phyloP scores from a whole-genome alignment of 129 eudicot species.

The Calendula officinalis region DNA sequence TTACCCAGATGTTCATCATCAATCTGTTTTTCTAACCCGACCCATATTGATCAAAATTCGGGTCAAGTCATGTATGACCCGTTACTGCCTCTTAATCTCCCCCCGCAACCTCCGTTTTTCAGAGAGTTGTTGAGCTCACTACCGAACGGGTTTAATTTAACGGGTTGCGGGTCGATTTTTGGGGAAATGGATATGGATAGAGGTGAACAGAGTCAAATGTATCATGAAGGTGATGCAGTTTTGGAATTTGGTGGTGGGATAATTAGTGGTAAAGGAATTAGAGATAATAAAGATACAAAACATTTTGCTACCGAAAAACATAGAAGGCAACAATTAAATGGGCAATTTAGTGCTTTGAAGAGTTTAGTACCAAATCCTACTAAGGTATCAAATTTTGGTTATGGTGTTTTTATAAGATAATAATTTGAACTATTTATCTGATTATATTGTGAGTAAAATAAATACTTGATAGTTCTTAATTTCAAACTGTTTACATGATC shows the following conservation, averaged over 20 bases:
- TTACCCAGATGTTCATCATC: conserved; percentile 57
- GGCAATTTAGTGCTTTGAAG: conserved; percentile 37
- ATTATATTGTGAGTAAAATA: conserved; percentile 30
- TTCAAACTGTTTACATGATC: too few relatives aligned
- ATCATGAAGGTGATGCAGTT: conserved; percentile 59
- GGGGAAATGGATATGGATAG: conserved; percentile 49
- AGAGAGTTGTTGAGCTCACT: conserved; percentile 65
- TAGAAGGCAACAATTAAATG: conserved; percentile 41
- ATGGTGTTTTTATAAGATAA: conserved; percentile 25
- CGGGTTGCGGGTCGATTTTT: conserved; percentile 43
- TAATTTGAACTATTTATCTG: neutral
- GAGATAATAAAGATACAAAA: conserved; percentile 42
- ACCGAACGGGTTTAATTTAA: conserved; percentile 47
- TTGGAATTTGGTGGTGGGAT: conserved; percentile 54
- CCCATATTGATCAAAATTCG: conserved; percentile 31
- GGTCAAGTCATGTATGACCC: conserved; percentile 52
- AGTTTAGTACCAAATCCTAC: conserved; percentile 36
- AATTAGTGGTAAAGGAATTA: conserved; percentile 36
- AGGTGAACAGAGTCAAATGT: conserved; percentile 34
- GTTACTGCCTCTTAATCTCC: conserved; percentile 50
- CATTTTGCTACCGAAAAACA: conserved; percentile 44
- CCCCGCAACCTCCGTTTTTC: conserved; percentile 73
- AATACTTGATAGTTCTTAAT: too few relatives aligned
- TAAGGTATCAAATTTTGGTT: conserved; percentile 33
- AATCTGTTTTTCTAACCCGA: conserved; percentile 39